These are phyloP conservation scores for Cladobotryum protrusum DNA, from an alignment of 2,329 filamentous ascomycete species.

Conservation along the genomic window DNA sequence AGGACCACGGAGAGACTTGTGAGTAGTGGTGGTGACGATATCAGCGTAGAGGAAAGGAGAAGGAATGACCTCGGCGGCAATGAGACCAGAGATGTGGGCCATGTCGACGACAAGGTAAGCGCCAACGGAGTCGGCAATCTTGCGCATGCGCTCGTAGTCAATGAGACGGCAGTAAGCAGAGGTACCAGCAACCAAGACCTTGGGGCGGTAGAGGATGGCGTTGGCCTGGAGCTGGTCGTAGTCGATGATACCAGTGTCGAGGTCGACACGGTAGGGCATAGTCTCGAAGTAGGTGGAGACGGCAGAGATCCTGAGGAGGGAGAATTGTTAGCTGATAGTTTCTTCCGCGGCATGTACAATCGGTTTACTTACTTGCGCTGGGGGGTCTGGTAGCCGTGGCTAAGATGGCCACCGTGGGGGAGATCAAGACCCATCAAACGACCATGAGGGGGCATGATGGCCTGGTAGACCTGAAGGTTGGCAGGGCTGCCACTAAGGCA, in stretches of 20 bases:
- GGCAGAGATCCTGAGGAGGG: conserved; percentile 68
- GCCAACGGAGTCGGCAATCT: conserved; percentile 88
- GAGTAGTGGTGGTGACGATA: conserved; percentile 95
- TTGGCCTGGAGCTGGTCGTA: conserved; percentile 90
- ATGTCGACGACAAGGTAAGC: conserved; percentile 96
- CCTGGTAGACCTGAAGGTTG: conserved; percentile 97
- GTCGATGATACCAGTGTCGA: conserved; percentile 91
- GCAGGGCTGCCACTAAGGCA: conserved; percentile 87
- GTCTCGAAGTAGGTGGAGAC: conserved; percentile 99
- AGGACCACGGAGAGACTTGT: conserved; percentile 97
- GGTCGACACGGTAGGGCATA: conserved; percentile 87
- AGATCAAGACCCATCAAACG: conserved; percentile 95
- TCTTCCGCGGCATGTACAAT: neutral
- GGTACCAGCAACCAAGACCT: conserved; percentile 92
- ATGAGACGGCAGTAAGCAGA: conserved; percentile 98
- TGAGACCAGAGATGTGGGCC: conserved; percentile 96
- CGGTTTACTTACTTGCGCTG: conserved; percentile 67
- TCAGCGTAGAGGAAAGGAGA: conserved; percentile 90
- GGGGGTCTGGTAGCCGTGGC: conserved; percentile 95
- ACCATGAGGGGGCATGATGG: conserved; percentile 91
- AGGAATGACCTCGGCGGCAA: conserved; percentile 87
- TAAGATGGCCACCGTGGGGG: conserved; percentile 89
- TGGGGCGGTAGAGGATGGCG: conserved; percentile 86
- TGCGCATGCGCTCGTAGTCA: conserved; percentile 92
- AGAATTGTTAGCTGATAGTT: neutral